Evolutionary conservation across 2,329 filamentous ascomycete genomes (phyloP).

Genomic region (Aspergillus caelatus): DNA sequence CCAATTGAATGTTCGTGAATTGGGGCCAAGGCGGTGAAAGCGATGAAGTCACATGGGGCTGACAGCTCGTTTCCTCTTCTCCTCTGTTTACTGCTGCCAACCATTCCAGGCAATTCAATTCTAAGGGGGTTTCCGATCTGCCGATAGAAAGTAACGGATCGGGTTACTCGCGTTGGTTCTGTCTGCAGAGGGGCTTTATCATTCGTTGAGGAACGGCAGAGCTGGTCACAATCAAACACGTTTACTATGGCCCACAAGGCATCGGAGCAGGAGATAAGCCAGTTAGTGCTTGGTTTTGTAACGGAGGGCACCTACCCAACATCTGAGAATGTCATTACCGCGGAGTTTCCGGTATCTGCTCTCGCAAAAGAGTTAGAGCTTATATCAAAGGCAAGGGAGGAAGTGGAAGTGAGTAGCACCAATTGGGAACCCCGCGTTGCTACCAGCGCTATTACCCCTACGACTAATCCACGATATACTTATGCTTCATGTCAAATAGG

Average conservation of each 20-base stretch:
- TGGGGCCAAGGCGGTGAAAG: conserved; percentile 23
- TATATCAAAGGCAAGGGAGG: conserved; percentile 55
- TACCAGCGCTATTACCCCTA: neutral
- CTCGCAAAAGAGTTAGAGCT: conserved; percentile 55
- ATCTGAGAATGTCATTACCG: conserved; percentile 57
- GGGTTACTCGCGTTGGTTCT: neutral
- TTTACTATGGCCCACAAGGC: conserved; percentile 39
- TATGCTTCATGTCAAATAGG: conserved; percentile 43
- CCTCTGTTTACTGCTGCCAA: neutral
- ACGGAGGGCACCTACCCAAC: conserved; percentile 59
- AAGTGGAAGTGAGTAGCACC: conserved; percentile 52
- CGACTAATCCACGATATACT: conserved; percentile 12
- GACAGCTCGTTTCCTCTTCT: conserved; percentile 23
- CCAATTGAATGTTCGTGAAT: neutral
- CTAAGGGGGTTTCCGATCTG: neutral
- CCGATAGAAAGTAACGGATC: neutral
- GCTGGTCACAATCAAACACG: conserved; percentile 6
- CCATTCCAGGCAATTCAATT: neutral
- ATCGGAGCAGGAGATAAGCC: conserved; percentile 51
- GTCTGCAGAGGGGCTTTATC: neutral
- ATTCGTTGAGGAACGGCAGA: neutral
- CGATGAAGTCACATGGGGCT: conserved; percentile 37
- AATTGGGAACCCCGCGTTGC: neutral
- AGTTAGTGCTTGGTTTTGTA: conserved; percentile 67
- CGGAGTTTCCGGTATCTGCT: conserved; percentile 52